phyloP scores from a whole-genome alignment of 768 basidiomycete species.

The Cystobasidium ongulense region DNA sequence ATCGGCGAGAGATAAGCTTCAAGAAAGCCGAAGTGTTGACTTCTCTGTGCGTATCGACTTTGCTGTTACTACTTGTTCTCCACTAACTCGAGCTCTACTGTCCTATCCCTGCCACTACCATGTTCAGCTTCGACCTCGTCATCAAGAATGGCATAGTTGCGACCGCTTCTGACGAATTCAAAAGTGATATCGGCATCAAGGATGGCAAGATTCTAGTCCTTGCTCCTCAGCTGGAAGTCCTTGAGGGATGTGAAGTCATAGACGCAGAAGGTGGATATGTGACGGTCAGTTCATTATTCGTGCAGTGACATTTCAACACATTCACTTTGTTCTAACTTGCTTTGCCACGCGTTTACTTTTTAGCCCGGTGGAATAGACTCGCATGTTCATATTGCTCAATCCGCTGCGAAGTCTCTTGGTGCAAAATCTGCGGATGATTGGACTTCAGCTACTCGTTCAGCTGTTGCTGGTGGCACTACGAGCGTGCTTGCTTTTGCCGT shows the following conservation, averaged over 20 bases:
- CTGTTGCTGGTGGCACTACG: conserved; percentile 45
- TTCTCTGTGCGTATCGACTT: too few relatives aligned
- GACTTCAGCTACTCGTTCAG: conserved; percentile 45
- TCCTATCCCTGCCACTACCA: too few relatives aligned
- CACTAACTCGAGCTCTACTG: too few relatives aligned
- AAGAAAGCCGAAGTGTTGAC: too few relatives aligned
- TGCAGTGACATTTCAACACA: too few relatives aligned
- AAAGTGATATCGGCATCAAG: conserved; percentile 44
- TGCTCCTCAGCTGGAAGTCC: conserved; percentile 36
- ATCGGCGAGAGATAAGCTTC: too few relatives aligned
- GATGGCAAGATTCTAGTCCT: conserved; percentile 44
- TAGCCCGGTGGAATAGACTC: conserved; percentile 47
- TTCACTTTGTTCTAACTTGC: too few relatives aligned
- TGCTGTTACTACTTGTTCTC: too few relatives aligned
- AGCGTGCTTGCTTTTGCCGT: conserved; percentile 47
- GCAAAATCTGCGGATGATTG: conserved; percentile 44
- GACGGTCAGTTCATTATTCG: conserved; percentile 38
- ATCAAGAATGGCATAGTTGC: conserved; percentile 36
- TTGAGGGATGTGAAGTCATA: conserved; percentile 42
- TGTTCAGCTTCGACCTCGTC: conserved; percentile 31
- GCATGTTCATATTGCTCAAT: conserved; percentile 47
- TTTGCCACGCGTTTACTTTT: too few relatives aligned
- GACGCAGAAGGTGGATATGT: conserved; percentile 47
- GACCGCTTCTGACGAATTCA: conserved; percentile 32
- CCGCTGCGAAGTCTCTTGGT: conserved; percentile 37